Conservation (phyloP, 2,329 filamentous ascomycete genomes). For the Ophiocordyceps robertsii region DNA sequence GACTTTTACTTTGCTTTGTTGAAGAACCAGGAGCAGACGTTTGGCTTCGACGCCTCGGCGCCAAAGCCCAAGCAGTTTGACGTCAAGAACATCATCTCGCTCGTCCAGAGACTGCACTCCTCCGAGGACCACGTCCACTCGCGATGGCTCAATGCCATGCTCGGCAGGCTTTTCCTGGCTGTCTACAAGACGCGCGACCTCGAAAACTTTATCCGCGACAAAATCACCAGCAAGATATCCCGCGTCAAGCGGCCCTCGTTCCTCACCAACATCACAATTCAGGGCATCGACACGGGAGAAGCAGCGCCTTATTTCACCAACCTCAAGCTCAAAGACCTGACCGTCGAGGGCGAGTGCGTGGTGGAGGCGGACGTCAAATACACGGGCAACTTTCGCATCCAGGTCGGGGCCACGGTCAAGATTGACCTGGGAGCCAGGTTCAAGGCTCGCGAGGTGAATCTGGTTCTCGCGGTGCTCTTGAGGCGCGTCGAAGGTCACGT, state of each 20-base stretch:
- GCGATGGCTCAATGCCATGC: conserved; percentile 83
- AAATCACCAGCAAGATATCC: conserved; percentile 92
- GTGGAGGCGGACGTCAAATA: conserved; percentile 83
- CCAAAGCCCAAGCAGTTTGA: conserved; percentile 68
- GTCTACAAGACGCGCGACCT: conserved; percentile 75
- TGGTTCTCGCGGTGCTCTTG: conserved; percentile 74
- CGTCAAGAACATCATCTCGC: conserved; percentile 70
- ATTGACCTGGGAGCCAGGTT: conserved; percentile 83
- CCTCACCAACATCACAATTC: conserved; percentile 71
- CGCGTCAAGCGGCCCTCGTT: conserved; percentile 86
- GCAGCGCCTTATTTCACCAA: conserved; percentile 82
- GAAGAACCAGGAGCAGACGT: conserved; percentile 63
- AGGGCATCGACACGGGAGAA: conserved; percentile 74
- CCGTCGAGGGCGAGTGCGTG: conserved; percentile 78
- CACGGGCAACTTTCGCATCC: conserved; percentile 75
- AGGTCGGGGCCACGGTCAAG: conserved; percentile 83
- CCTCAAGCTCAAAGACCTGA: conserved; percentile 75
- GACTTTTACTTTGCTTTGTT: conserved; percentile 95
- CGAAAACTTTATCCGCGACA: conserved; percentile 65
- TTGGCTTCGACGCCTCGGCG: conserved; percentile 36
- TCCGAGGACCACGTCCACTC: conserved; percentile 84
- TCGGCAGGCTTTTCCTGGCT: conserved; percentile 79
- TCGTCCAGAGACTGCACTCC: conserved; percentile 83
- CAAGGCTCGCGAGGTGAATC: conserved; percentile 78
- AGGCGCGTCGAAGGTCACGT: conserved; percentile 77